Evolutionary conservation across 805 yeast genomes (phyloP), one percentile per base, ranked within the genome.

Genomic region (Monosporozyma solicola): DNA sequence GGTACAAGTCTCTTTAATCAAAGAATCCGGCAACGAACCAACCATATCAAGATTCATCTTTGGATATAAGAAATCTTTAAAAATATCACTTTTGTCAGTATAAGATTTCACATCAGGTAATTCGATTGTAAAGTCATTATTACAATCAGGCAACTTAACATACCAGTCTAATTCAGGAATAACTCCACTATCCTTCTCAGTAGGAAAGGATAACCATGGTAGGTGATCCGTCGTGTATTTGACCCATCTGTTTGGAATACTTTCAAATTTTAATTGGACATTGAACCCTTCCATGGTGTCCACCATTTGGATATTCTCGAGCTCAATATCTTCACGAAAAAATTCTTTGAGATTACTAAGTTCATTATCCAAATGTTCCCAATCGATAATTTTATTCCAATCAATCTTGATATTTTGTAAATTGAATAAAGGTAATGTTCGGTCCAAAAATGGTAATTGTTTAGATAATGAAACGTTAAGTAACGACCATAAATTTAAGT

Each of bases 91-190:
- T 15, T 53, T 25, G 27, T 57, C 55, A 35, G 56, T 59, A 22
- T 35, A 41, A 49, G 59, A 59, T 11, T 48, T 32, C 15, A 60
- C 53, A 39, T 55, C 59, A 10, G 74, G 67, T 9, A 75, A 32
- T 3, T 57, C 51, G 9, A 74, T 67, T 0, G 59, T 55, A 13
- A 68, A 66, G 0, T 59, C 43, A 1, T 60, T 59, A 31, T 59
- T 29, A 57, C 80, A 76, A 57, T 72, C 76, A 7, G 70, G 61
- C 16, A 74, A 53, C 10, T 61, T 57, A 1, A 74, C 9, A 16
- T 65, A 62, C 78, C 79, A 75, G 4, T 59, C 53, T 6, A 74
- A 52, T 8, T 54, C 46, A 10, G 80, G 79, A 5, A 75, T 54
- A 15, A 57, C 24, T 2, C 50, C 15, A 29, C 48, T 16, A 16